Evolutionary conservation across 768 basidiomycete genomes (phyloP), one percentile per base, ranked within the genome.

Genomic region (Mycena metata): DNA sequence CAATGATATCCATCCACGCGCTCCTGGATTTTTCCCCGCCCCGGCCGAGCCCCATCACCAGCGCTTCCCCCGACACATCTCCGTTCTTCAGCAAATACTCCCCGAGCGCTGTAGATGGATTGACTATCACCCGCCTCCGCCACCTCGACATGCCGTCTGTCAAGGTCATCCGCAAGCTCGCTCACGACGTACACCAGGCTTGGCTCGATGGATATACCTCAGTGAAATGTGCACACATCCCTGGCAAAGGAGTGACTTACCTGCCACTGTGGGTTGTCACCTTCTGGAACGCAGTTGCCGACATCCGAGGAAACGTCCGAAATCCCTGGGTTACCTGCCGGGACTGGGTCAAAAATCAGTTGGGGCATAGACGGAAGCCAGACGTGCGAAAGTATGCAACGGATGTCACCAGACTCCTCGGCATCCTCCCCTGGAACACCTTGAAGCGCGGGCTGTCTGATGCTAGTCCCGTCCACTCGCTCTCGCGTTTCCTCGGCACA

Each of bases 181-280:
- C 39, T 3, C 51, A 64, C 0, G 52, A 45, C 11, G 19, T 2
- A 23, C 42, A 55, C 3, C 62, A 64, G 43, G 52, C 62, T 2
- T 64, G 62, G 52, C 62, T 64, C 0, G 62, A 64, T 47, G 62
- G 62, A 13, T 64, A 46, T 33, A 55, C 30, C 4, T 54, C 62
- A 0, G 43, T 64, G 9, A 64, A 55, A 47, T 64, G 47, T 23
- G 30, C 42, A 4, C 62, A 64, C 43, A 21, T 64, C 17, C 10
- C 52, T 8, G 62, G 45, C 24, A 42, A 64, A 5, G 35, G 5
- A 0, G 24, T 15, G 0, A 55, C 62, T 1, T 7, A 64, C 23
- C 55, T 64, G 8, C 52, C 52, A 9, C 23, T 64, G 1, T 64
- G 62, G 62, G 24, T 64, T 43, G 55, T 64, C 17, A 24, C 51